Evolutionary conservation across 2,329 filamentous ascomycete genomes (phyloP), one percentile per base, ranked within the genome.

Genomic region (Cladosporium sp.): DNA sequence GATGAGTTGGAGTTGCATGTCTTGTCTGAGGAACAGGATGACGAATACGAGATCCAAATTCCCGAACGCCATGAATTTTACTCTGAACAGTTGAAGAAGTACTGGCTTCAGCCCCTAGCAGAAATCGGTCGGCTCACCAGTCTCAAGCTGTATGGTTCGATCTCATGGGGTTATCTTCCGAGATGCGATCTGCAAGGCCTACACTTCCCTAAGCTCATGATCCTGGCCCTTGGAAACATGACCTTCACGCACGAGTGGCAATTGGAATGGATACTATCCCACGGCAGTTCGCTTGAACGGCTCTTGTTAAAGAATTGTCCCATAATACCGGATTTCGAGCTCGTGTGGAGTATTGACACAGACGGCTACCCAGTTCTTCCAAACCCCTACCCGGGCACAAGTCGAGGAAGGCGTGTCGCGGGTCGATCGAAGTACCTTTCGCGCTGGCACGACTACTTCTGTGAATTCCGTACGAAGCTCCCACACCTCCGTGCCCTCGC

Each of bases 191-290:
- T 82, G 34, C n/a, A 64, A 68, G 53, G 58, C 28, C 2, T 68
- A 2, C 65, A 68, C 25, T 79, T 83, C 25, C 79, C 79, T 0
- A 71, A 75, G 0, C 76, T 84, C 6, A 75, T 75, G 26, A 74
- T 76, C 0, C 73, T 84, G 0, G 72, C 74, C 0, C 68, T 85
- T 0, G 79, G 80, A 0, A 78, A 77, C 1, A 80, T 77, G 23
- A 74, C 76, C 3, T 82, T 85, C 58, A 75, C 75, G 4, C 76
- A 82, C 43, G 76, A 82, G 21, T 79, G 77, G 74, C 82, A 84
- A 62, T 68, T 83, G 0, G 78, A 80, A 13, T 84, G 82, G 81
- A 77, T 85, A 2, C 64, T 79, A 0, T 76, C 75, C 0, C 73
- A 83, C 3, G 74, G 70, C 3, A 14, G 65, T 0, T 81, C 80